Evolutionary conservation across 805 yeast species (phyloP).

Genomic region (Kregervanrija delftensis): DNA sequence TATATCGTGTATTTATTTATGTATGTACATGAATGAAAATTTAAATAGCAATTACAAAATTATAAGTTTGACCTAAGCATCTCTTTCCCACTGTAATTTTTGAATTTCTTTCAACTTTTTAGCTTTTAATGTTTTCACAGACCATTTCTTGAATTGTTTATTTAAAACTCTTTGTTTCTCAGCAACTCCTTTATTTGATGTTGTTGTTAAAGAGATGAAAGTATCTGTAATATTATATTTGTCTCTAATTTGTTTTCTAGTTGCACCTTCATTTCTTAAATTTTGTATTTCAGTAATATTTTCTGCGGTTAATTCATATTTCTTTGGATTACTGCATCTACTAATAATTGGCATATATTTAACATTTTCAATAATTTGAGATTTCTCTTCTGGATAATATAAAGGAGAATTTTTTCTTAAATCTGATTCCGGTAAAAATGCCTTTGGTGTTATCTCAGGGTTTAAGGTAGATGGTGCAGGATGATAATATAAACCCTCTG

Average conservation of each 20-base stretch:
- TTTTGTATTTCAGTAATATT: conserved; percentile 24
- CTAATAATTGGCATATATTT: conserved; percentile 26
- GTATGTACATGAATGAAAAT: no score
- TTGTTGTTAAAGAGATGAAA: conserved; percentile 27
- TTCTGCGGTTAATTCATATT: conserved; percentile 20
- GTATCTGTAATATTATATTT: conserved; percentile 24
- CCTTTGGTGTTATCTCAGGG: conserved; percentile 29
- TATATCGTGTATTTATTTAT: no score
- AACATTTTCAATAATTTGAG: conserved; percentile 13
- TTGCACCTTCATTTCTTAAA: conserved; percentile 23
- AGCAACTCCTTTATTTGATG: conserved; percentile 15
- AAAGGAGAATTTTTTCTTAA: conserved; percentile 20
- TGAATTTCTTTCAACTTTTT: conserved; percentile 16
- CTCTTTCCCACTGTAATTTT: conserved; percentile 22
- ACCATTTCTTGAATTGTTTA: conserved; percentile 21
- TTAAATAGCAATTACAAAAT: no score
- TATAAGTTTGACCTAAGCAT: conserved; percentile 6
- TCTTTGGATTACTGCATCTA: conserved; percentile 17
- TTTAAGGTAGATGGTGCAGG: conserved; percentile 31
- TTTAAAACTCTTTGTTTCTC: conserved; percentile 16
- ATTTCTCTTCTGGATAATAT: conserved; percentile 22
- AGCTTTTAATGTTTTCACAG: conserved; percentile 18
- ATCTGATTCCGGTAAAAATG: conserved; percentile 28
- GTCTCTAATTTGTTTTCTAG: conserved; percentile 25
- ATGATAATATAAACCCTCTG: conserved; percentile 28